A percentile compares a stretch with the other conserved stretches of the same genome.
phyloP scores from a whole-genome alignment of 164 flowering plant species.

The Amborella trichopoda region DNA sequence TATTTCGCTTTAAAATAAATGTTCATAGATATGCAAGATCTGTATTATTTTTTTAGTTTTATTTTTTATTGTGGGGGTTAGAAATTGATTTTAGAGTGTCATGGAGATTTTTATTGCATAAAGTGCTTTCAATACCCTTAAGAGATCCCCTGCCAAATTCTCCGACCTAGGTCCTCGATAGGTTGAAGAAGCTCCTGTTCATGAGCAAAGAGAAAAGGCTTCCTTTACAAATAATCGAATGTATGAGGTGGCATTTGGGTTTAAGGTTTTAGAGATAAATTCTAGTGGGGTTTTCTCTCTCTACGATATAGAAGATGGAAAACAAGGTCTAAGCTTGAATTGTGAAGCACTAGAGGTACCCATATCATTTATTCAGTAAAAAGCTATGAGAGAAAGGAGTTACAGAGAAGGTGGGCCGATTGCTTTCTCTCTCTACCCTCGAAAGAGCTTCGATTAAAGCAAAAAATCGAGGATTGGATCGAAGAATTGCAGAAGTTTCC shows the following conservation, averaged over 20 bases:
- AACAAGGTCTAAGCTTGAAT: conserved; percentile 41
- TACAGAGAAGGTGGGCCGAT: conserved; percentile 23
- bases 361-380: too few relatives aligned
- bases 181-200: conserved; percentile 69
- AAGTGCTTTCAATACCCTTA: too few relatives aligned
- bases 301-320: conserved; percentile 61
- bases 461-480: conserved; percentile 59
- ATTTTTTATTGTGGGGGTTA: too few relatives aligned
- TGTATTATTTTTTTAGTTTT: too few relatives aligned
- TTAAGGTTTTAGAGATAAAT: conserved; percentile 36
- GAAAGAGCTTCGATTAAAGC: conserved; percentile 65
- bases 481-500: conserved; percentile 67
- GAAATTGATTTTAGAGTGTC: too few relatives aligned
- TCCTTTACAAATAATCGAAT: conserved; percentile 57
- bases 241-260: conserved; percentile 82
- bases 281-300: conserved; percentile 35
- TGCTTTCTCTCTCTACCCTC: conserved; percentile 60
- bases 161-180: too few relatives aligned
- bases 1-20: too few relatives aligned
- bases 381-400: conserved; percentile 24
- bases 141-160: too few relatives aligned
- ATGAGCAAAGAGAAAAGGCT: conserved; percentile 39
- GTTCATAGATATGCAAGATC: too few relatives aligned
- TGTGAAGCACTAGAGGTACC: conserved; percentile 20
- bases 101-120: too few relatives aligned